A percentile compares a stretch with the other conserved stretches of the same genome.
Evolutionary conservation across 1,284 basidiomycete genomes (phyloP).

Genomic region (Volvariella surrecta): DNA sequence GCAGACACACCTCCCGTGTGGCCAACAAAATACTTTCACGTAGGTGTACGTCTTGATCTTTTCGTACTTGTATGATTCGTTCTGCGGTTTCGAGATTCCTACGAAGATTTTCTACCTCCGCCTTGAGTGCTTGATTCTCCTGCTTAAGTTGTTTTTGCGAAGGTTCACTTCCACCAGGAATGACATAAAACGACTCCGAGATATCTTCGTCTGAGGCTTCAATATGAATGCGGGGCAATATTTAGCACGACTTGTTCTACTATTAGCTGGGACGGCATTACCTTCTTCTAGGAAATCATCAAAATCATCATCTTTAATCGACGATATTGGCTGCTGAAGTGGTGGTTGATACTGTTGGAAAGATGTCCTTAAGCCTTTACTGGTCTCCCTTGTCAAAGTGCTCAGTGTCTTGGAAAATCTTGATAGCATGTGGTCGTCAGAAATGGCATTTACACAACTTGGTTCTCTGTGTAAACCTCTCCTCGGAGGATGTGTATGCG

Average conservation of each 20-base stretch:
- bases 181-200: constrained; percentile 69
- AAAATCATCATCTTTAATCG: not conserved
- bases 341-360: no score
- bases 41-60: constrained; percentile 68
- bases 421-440: constrained; percentile 48
- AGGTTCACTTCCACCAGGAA: constrained; percentile 51
- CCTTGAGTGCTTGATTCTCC: constrained; percentile 56
- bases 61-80: constrained; percentile 51
- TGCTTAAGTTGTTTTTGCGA: constrained; percentile 42
- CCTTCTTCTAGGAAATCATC: constrained; percentile 29
- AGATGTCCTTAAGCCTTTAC: no score
- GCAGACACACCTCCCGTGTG: constrained; percentile 53
- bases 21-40: constrained; percentile 74
- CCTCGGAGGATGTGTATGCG: constrained; percentile 16
- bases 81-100: constrained; percentile 52
- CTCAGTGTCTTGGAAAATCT: constrained; percentile 32
- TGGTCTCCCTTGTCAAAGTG: no score
- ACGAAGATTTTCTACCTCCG: constrained; percentile 47
- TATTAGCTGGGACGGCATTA: no score
- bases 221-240: no score
- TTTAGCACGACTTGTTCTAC: no score
- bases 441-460: constrained; percentile 55
- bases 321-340: no score
- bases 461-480: constrained; percentile 30
- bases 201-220: constrained; percentile 46